Base-by-base conservation (phyloP, 1,284 basidiomycete species). In the Microbotryum violaceum region DNA sequence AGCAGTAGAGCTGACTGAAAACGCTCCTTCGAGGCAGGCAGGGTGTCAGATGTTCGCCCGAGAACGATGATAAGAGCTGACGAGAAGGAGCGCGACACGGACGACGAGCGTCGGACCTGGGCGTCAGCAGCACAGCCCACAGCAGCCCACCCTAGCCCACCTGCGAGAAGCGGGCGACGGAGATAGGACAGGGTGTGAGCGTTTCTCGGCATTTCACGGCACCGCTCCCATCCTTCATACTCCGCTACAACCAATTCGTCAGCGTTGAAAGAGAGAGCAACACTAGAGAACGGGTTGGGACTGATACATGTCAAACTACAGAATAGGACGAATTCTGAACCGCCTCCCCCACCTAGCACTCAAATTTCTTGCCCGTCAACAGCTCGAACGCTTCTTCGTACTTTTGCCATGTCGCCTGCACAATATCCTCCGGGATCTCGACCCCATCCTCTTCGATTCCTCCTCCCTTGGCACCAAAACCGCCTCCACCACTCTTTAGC, bases 311-410 rank as follows among this genome's bases (percentile, higher is more conserved):
- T 20, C 37, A 21, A 29, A 29, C 25, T 29, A 6, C 25, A 21
- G 21, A 29, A 37, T 5, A 37, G 14, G 9, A 27, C 8, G 37
- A 21, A 16, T n/a, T 8, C 51, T 12, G 18, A 21, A 37, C 6
- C 9, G 33, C 4, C 37, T 21, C 10, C 29, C 18, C 21, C 23
- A 10, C 6, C 21, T 16, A 49, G 44, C 51, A 49, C 9, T 44
- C 48, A 42, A 72, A 73, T 29, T 69, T 66, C 20, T 51, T 58
- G 18, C 79, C 79, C 52, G 82, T 86, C 64, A 93, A 77, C 73
- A 86, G 75, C 70, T 84, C 79, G 58, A 86, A 83, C 5, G 86
- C 89, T 72, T 91, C 88, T 66, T 82, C 77, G 75, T 96, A 96
- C 75, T 89, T 82, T 55, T 81, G 75, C 74, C 79, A 82, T 20